A percentile compares a stretch with the other conserved stretches of the same genome.
Conservation (phyloP, 2,329 filamentous ascomycete species). For the Penicillium hesseltinei region DNA sequence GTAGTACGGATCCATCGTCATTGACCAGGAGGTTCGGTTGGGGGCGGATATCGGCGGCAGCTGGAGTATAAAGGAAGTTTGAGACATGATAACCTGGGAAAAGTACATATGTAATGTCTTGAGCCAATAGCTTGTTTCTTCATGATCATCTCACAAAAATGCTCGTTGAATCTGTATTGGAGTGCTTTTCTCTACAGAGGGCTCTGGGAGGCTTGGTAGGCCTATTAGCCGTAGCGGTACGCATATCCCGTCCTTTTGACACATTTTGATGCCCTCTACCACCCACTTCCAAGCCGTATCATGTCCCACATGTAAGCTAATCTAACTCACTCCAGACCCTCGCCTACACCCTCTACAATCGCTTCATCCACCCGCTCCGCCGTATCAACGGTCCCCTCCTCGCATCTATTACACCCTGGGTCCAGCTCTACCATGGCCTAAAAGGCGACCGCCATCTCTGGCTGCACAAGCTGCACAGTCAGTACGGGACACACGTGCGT, state of each 20-base stretch:
- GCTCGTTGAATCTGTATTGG: conserved; percentile 24
- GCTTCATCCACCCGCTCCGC: conserved; percentile 37
- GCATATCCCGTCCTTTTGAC: background rate
- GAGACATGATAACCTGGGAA: background rate
- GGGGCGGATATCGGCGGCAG: conserved; percentile 19
- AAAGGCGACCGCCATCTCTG: conserved; percentile 72
- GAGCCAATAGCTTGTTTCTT: background rate
- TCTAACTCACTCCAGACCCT: conserved; percentile 20
- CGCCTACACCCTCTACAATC: conserved; percentile 35
- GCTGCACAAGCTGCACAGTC: conserved; percentile 67
- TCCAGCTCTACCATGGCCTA: conserved; percentile 71
- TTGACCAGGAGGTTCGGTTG: conserved; percentile 18
- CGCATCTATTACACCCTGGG: conserved; percentile 42
- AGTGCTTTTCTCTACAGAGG: conserved; percentile 17
- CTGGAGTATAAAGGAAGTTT: conserved; percentile 19
- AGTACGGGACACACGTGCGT: conserved; percentile 69
- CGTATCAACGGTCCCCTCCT: conserved; percentile 34
- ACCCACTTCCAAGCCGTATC: background rate
- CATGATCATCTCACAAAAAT: conserved; percentile 17
- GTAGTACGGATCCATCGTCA: conserved; percentile 14
- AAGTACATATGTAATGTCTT: background rate
- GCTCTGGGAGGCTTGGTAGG: conserved; percentile 16
- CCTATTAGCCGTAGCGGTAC: conserved; percentile 22
- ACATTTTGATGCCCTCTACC: background rate
- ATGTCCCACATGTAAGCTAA: background rate